phyloP scores from a whole-genome alignment of 1,284 basidiomycete species.

The Inonotus obliquus region DNA sequence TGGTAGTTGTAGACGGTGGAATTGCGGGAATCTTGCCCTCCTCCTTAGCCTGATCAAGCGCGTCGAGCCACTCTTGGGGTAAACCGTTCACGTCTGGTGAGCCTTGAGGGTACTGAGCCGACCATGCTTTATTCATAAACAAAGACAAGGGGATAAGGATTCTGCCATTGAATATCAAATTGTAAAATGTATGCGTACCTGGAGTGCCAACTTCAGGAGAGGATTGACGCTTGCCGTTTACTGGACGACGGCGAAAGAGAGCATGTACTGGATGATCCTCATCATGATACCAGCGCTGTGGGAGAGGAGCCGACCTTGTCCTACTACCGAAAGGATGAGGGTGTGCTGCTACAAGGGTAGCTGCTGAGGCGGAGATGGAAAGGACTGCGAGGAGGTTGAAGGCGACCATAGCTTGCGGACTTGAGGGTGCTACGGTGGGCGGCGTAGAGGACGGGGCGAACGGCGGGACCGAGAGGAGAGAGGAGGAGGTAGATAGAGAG shows the following conservation, averaged over 20 bases:
- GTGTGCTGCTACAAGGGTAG: constrained; percentile 10
- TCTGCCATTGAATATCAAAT: constrained; percentile 8
- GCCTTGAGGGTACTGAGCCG: constrained; percentile 43
- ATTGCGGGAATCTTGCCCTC: constrained; percentile 72
- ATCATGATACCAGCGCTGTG: constrained; percentile 26
- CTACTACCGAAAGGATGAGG: constrained; percentile 2
- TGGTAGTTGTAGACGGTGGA: constrained; percentile 41
- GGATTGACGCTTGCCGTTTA: constrained; percentile 37
- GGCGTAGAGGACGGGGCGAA: neutral
- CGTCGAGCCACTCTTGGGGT: constrained; percentile 63
- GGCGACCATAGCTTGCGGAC: constrained; percentile 24
- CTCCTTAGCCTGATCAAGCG: constrained; percentile 57
- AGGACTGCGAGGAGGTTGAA: constrained; percentile 30
- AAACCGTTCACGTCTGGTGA: constrained; percentile 42
- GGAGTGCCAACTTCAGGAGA: constrained; percentile 53
- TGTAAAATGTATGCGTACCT: constrained; percentile 33
- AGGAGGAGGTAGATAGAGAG: constrained; percentile 8
- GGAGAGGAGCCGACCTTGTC: constrained; percentile 14
- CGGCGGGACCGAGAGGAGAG: constrained; percentile 25
- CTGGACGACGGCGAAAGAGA: constrained; percentile 23
- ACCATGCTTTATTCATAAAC: constrained; percentile 45
- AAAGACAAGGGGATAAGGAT: neutral
- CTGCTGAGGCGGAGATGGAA: constrained; percentile 23
- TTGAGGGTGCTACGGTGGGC: constrained; percentile 25
- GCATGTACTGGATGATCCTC: constrained; percentile 25